These are phyloP conservation scores for Aegilops longissima DNA, from an alignment of 176 grass and related monocot species.

Conservation along the genomic window DNA sequence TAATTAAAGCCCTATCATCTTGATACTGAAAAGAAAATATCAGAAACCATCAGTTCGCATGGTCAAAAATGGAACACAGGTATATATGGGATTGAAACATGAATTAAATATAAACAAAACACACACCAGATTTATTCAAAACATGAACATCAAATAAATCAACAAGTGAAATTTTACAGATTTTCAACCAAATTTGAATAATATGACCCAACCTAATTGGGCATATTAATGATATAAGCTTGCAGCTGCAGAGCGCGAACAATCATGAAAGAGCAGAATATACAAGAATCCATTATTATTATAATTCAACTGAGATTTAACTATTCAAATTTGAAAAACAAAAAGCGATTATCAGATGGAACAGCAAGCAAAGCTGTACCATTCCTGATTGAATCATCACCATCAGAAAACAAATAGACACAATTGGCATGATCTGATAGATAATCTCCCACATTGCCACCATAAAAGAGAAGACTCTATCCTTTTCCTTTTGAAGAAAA, in stretches of 20 bases:
- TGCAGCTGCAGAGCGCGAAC: neutral
- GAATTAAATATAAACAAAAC: neutral
- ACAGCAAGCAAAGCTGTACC: neutral
- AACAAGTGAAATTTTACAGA: neutral
- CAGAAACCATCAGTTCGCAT: neutral
- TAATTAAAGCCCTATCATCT: slow-evolving; percentile 31
- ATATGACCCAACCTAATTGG: neutral
- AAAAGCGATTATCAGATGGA: neutral
- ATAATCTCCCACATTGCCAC: neutral
- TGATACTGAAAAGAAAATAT: slow-evolving; percentile 17
- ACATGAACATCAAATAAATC: slow-evolving; percentile 6
- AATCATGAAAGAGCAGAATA: neutral
- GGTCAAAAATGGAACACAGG: neutral
- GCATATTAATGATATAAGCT: neutral
- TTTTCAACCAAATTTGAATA: neutral
- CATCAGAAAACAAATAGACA: neutral
- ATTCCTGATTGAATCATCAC: neutral
- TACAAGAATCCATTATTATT: neutral
- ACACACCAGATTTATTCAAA: neutral
- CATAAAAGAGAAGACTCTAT: neutral
- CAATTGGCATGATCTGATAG: neutral
- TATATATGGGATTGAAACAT: neutral
- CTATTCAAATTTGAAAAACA: slow-evolving; percentile 1
- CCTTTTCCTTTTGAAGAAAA: neutral
- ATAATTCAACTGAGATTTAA: neutral